Conservation (phyloP, 495 filamentous ascomycete species). For the Elasticomyces elasticus region DNA sequence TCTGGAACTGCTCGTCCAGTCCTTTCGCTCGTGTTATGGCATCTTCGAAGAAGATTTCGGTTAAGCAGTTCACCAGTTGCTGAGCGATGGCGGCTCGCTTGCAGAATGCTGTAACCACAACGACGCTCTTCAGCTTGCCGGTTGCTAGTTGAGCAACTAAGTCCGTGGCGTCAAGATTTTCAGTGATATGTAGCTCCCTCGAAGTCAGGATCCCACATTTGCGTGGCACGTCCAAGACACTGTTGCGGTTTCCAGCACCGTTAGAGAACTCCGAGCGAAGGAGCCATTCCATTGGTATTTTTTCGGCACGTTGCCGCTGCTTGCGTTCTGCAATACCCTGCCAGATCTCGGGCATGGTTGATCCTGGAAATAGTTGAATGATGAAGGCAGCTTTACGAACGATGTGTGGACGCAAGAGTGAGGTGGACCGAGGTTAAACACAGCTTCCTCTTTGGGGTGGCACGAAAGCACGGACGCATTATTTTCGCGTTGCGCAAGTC, state of each 20-base stretch:
- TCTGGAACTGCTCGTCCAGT: conserved; percentile 47
- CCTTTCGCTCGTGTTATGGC: conserved; percentile 48
- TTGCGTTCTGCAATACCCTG: conserved; percentile 29
- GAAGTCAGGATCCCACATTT: conserved; percentile 37
- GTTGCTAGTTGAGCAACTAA: conserved; percentile 40
- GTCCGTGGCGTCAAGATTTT: conserved; percentile 43
- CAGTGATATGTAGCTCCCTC: conserved; percentile 50
- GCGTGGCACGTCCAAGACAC: conserved; percentile 27
- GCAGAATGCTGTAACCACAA: conserved; percentile 50
- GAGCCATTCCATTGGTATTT: conserved; percentile 32
- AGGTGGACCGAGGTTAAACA: neutral
- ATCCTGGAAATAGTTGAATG: neutral
- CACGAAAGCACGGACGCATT: neutral
- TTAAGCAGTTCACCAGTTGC: conserved; percentile 41
- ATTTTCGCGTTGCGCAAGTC: no score
- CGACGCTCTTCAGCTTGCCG: conserved; percentile 41
- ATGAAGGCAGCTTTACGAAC: no score
- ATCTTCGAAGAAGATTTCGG: conserved; percentile 51
- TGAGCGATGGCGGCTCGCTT: conserved; percentile 41
- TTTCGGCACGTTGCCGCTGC: conserved; percentile 26
- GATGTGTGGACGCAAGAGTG: neutral
- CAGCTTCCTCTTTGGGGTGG: neutral
- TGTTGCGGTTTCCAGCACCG: conserved; percentile 7
- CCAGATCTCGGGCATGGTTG: conserved; percentile 27
- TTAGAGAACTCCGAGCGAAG: conserved; percentile 7